Evolutionary conservation across 2,329 filamentous ascomycete species (phyloP), one percentile per base, ranked within the genome.

Genomic region (Pseudocercospora ulei): DNA sequence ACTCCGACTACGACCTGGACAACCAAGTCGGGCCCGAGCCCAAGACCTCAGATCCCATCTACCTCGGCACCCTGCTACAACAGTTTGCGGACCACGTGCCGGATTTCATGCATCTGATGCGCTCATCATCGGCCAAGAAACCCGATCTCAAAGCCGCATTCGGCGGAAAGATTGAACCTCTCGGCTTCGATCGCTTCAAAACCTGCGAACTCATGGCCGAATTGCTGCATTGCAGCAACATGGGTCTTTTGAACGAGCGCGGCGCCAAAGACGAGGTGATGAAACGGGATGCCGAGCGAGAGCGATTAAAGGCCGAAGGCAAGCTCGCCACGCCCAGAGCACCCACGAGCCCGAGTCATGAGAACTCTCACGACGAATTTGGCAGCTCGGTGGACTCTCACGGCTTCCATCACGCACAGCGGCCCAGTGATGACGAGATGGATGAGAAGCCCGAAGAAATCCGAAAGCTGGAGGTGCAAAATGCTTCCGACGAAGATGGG

Each of bases 191-290:
- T 62, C 75, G 90, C 12, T 98, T 98, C 70, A 98, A 98, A 69
- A 96, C 90, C 0, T 98, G 90, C 62, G 90, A 98, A 63, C 70
- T 98, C 43, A 96, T 98, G 90, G 90, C 90, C 1, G 90, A 98
- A 62, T 69, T 98, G 28, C 66, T 98, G 24, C 90, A 98, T 62
- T 98, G 90, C 64, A 96, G 88, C 61, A 98, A 98, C 59, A 98
- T 98, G 90, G 87, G 83, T 4, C 68, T 98, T 22, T 67, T 98
- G 49, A 98, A 98, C 57, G 87, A 96, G 59, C 69, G 76, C 6
- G 90, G 88, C 19, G 87, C 86, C 7, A 87, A 98, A 58, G 79
- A 85, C 49, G 76, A 94, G 48, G 85, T 96, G 43, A 76, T 73
- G 44, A 70, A 76, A 26, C 75, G 90, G 44, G 87, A 98, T 56